Evolutionary conservation across 140 eudicot species (phyloP).

Genomic region (Senecio squalidus): DNA sequence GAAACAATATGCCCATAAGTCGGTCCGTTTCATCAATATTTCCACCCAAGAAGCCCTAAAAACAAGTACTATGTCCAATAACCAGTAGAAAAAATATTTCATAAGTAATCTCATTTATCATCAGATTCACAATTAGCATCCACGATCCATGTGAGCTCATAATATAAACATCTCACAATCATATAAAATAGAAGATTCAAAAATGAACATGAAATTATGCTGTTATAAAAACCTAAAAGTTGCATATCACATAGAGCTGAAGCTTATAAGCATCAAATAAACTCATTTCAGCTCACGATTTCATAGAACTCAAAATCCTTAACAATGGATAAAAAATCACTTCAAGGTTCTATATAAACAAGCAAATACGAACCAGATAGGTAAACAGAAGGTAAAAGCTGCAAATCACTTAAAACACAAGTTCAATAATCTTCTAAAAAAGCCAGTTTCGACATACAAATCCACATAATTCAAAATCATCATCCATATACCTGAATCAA

Average conservation of each 20-base stretch:
- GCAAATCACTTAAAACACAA: not conserved
- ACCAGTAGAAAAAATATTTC: conserved; percentile 2
- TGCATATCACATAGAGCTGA: too few relatives aligned
- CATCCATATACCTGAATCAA: not conserved
- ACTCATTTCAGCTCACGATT: not conserved
- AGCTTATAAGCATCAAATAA: too few relatives aligned
- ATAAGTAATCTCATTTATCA: not conserved
- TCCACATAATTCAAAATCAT: not conserved
- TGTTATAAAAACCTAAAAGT: not conserved
- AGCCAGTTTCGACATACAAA: not conserved
- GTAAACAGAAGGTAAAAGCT: not conserved
- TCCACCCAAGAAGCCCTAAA: conserved; percentile 7
- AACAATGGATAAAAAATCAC: not conserved
- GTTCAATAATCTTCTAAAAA: not conserved
- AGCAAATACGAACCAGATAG: not conserved
- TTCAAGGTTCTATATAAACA: not conserved
- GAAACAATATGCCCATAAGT: not conserved
- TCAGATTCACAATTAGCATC: not conserved
- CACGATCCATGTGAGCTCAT: not conserved
- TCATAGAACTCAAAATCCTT: not conserved
- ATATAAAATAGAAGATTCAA: not conserved
- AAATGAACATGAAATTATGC: not conserved
- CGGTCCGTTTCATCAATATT: not conserved
- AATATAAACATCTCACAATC: not conserved
- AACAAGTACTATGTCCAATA: not conserved